These are phyloP conservation scores for Discostella stelligera DNA, from an alignment of 352 stramenopile genomes.

Conservation along the genomic window DNA sequence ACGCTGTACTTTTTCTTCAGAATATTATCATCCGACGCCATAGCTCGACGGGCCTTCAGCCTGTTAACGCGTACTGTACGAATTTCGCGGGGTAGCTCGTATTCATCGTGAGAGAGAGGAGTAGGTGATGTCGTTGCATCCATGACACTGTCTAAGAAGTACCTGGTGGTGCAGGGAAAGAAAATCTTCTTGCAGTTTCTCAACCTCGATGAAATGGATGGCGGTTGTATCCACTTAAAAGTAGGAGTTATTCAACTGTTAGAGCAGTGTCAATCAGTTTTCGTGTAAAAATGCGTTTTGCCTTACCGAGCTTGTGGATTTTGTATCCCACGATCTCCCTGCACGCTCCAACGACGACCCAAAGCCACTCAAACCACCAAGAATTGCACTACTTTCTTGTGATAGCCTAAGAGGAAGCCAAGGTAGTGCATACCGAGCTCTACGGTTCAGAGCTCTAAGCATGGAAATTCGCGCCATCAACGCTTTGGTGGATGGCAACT, in stretches of 20 bases:
- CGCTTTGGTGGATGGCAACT: conserved; percentile 57
- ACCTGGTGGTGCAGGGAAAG: conserved; percentile 87
- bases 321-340: conserved; percentile 53
- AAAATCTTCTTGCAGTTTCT: conserved; percentile 62
- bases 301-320: conserved; percentile 48
- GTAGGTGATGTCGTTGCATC: conserved; percentile 94
- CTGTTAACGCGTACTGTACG: conserved; percentile 96
- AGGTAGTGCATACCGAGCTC: conserved; percentile 62
- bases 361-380: conserved; percentile 78
- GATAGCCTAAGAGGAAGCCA: conserved; percentile 72
- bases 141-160: conserved; percentile 92
- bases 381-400: conserved; percentile 77
- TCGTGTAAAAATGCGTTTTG: neutral
- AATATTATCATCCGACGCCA: conserved; percentile 59
- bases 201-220: conserved; percentile 63
- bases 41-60: conserved; percentile 89
- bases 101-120: conserved; percentile 96
- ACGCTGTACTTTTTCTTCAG: conserved; percentile 87
- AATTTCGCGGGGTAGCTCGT: conserved; percentile 97
- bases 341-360: conserved; percentile 72
- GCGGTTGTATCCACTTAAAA: conserved; percentile 67
- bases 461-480: conserved; percentile 90
- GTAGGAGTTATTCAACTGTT: conserved; percentile 10
- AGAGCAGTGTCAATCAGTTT: neutral
- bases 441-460: conserved; percentile 82